phyloP scores from a whole-genome alignment of 352 stramenopile genomes.

The Phytophthora pseudosyringae region DNA sequence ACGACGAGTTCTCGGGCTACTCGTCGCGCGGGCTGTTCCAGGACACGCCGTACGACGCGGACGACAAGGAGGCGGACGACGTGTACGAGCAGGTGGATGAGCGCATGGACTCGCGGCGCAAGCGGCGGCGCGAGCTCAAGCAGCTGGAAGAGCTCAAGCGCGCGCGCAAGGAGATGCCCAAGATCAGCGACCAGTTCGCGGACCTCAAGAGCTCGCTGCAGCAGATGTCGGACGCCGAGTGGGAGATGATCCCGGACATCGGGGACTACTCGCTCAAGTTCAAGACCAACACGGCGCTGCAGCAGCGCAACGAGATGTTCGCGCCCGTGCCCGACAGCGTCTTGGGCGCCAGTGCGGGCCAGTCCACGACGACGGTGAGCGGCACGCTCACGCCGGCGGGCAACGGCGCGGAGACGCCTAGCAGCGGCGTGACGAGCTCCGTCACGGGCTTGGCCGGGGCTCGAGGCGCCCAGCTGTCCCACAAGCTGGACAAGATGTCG shows the following conservation, averaged over 20 bases:
- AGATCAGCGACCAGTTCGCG: slow-evolving; percentile 97
- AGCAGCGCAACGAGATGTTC: slow-evolving; percentile 94
- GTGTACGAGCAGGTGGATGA: slow-evolving; percentile 97
- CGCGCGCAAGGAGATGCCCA: slow-evolving; percentile 85
- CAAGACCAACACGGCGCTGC: slow-evolving; percentile 91
- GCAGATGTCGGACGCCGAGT: slow-evolving; percentile 93
- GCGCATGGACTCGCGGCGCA: slow-evolving; percentile 93
- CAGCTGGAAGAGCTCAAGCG: slow-evolving; percentile 90
- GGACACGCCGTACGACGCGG: slow-evolving; percentile 95
- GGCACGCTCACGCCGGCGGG: slow-evolving; percentile 62
- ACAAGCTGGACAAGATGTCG: slow-evolving; percentile 97
- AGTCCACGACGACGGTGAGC: slow-evolving; percentile 36
- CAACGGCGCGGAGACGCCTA: slow-evolving; percentile 56
- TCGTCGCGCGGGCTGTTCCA: slow-evolving; percentile 88
- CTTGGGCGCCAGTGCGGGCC: slow-evolving; percentile 66
- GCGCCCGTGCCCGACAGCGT: slow-evolving; percentile 95
- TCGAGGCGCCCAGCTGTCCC: slow-evolving; percentile 93
- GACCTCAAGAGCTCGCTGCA: slow-evolving; percentile 96
- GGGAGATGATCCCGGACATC: slow-evolving; percentile 97
- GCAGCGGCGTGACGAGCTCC: slow-evolving; percentile 63
- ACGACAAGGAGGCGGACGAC: slow-evolving; percentile 96
- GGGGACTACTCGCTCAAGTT: slow-evolving; percentile 96
- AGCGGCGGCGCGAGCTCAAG: slow-evolving; percentile 86
- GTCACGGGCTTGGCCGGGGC: slow-evolving; percentile 92
- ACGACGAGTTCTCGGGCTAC: slow-evolving; percentile 93